phyloP scores from a whole-genome alignment of 768 basidiomycete genomes.

The Tremella mesenterica region DNA sequence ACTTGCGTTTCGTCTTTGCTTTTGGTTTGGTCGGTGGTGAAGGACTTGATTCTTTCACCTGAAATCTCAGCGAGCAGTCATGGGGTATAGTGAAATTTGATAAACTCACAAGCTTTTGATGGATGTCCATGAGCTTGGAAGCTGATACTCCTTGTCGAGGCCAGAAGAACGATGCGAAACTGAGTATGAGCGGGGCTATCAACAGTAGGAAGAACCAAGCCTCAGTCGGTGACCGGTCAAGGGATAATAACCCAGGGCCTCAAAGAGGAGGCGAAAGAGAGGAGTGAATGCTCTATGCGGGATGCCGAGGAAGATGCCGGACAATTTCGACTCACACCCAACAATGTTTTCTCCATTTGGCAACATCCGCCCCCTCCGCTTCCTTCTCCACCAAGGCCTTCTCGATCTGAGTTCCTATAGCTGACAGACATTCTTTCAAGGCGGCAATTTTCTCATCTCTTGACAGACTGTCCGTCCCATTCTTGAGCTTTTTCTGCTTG shows the following conservation, averaged over 20 bases:
- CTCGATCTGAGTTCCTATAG: conserved; percentile 88
- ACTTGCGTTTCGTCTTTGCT: conserved; percentile 19
- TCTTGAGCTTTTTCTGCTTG: conserved; percentile 83
- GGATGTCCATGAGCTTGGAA: conserved; percentile 84
- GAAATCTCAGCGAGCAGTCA: neutral
- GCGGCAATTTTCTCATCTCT: conserved; percentile 94
- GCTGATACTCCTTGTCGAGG: conserved; percentile 87
- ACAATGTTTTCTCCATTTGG: conserved; percentile 85
- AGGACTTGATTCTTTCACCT: conserved; percentile 23
- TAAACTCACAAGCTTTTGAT: conserved; percentile 71
- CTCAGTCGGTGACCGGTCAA: no score
- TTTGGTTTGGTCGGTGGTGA: conserved; percentile 16
- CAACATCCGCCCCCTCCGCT: conserved; percentile 68
- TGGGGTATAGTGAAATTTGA: neutral
- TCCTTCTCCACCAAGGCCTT: conserved; percentile 65
- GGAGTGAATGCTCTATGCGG: no score
- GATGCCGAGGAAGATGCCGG: no score
- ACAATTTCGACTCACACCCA: conserved; percentile 87
- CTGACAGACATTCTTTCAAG: conserved; percentile 86
- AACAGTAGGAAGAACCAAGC: no score
- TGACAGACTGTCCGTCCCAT: conserved; percentile 84
- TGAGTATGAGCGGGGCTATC: conserved; percentile 45
- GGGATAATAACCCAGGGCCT: no score
- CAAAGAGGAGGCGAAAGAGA: no score
- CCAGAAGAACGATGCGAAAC: conserved; percentile 94